Base-by-base conservation (phyloP, 176 grass and related monocot species). In the Canna indica region DNA sequence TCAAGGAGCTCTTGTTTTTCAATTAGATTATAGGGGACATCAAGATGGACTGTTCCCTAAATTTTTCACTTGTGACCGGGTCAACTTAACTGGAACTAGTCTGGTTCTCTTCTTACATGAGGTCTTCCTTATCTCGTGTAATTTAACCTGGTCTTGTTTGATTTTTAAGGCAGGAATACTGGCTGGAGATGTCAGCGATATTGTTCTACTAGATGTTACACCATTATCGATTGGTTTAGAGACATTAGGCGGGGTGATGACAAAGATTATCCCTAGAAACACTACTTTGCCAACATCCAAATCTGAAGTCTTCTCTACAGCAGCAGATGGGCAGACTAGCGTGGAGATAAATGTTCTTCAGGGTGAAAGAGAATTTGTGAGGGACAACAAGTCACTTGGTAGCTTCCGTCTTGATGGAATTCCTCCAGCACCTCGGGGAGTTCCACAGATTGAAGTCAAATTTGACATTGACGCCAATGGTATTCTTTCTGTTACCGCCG, bases 381-480 rank as follows among this genome's bases (percentile, higher is more conserved):
- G 80, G 68, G 90, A 93, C 59, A 93, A 86, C 41, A 93, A 92
- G 73, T 85, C 85, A 39, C 80, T 92, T 65, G 89, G 89, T 53
- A 87, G 85, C 67, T 92, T 92, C 78, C 74, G 85, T 10, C 85
- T 92, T 34, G 85, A 87, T 78, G 89, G 89, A 39, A 88, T 92
- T 53, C 85, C 89, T 78, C 89, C 82, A 36, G 82, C 89, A 8
- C 85, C 77, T 32, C 82, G 89, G 36, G 89, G 89, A 58, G 82
- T 92, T 63, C 89, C 85, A 5, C 89, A 88, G 47, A 88, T 92
- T 0, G 89, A 92, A 83, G 82, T 92, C 24, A 92, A 87, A 46
- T 92, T 92, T 71, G 89, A 92, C 36, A 92, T 91, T 48, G 88
- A 91, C 74, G 88, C 88, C 12, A 91, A 91, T 0, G 84, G 88